Evolutionary conservation across 148 eudicot species (phyloP), one percentile per base, ranked within the genome.

Genomic region (Dianthus caryophyllus): DNA sequence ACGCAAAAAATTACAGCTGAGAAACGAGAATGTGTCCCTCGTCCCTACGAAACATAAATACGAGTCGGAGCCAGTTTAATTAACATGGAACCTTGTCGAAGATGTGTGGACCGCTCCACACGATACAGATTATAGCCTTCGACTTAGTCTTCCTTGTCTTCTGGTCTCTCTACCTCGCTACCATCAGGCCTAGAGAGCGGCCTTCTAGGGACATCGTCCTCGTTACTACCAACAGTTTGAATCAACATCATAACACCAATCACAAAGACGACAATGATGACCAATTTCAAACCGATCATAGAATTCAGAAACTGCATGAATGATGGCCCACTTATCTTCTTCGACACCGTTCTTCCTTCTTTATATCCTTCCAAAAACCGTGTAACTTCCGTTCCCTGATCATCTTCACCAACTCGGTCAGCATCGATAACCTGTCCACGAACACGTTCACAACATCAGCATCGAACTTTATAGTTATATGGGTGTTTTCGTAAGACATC

Each of bases 311-410:
- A 94, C 50, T 85, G 88, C 77, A 83, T 83, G 66, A 94, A 78
- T 27, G 96, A 77, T 16, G 86, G 87, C 63, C 97, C 89, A 41
- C 75, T 76, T 12, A 90, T 77, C 62, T 67, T 81, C 57, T 90
- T 88, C 56, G 80, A 68, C 43, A 80, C 79, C 18, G 82, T 87
- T 44, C 57, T 86, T 81, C 99, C 97, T 75, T 83, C 86, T 94
- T 82, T 83, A 59, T 83, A 94, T 53, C 96, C 93, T 77, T 86
- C 89, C 13, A 86, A 85, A 74, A 94, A 90, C 39, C 60, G 79
- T 21, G 97, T 84, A 59, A 90, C 83, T 66, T 90, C 82, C 38
- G 84, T 72, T 59, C 90, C 96, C 30, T 78, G 83, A 76, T 94
- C 90, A 17, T 82, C 85, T 67, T 81, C 93, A 60, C 76, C 80